A percentile compares a stretch with the other conserved stretches of the same genome.
These are phyloP conservation scores for Cucumis sativus DNA, from an alignment of 306 rosid species.

Conservation along the genomic window DNA sequence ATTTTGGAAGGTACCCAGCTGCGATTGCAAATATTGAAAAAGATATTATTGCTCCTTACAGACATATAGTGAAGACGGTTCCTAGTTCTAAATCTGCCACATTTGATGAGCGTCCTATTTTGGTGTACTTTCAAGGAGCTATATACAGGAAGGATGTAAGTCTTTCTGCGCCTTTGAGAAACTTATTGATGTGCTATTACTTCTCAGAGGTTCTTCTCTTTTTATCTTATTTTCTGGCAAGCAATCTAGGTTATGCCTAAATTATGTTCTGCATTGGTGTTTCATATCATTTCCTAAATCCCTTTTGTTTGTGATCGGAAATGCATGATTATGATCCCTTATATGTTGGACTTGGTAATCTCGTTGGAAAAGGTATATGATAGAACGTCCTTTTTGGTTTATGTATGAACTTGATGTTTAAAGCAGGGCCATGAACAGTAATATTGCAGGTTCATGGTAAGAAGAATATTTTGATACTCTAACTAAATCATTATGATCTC, in stretches of 20 bases:
- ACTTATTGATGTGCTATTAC: neutral
- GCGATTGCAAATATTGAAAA: slow-evolving; percentile 70
- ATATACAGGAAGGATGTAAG: slow-evolving; percentile 96
- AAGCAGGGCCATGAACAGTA: neutral
- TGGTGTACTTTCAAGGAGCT: slow-evolving; percentile 78
- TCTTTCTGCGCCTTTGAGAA: slow-evolving; percentile 6
- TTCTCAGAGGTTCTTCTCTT: neutral
- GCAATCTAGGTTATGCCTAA: neutral
- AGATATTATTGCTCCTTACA: slow-evolving; percentile 87
- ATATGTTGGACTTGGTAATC: neutral
- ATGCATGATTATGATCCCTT: neutral
- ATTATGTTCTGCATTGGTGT: neutral
- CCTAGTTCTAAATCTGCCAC: slow-evolving; percentile 47
- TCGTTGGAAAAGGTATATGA: neutral
- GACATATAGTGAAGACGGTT: slow-evolving; percentile 49
- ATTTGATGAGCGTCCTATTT: slow-evolving; percentile 53
- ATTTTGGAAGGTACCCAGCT: slow-evolving; percentile 85
- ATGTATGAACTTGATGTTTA: neutral
- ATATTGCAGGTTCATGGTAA: neutral
- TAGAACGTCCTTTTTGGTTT: neutral
- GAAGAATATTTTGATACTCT: neutral
- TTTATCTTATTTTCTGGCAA: neutral
- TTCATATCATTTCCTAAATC: slow-evolving; percentile 1
- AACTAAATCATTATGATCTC: neutral
- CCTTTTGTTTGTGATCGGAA: slow-evolving; percentile 1